Percentiles rank a stretch among this genome's conserved stretches.
These are phyloP conservation scores for Thinopyrum elongatum DNA, from an alignment of 176 grass and related monocot species.

Conservation along the genomic window DNA sequence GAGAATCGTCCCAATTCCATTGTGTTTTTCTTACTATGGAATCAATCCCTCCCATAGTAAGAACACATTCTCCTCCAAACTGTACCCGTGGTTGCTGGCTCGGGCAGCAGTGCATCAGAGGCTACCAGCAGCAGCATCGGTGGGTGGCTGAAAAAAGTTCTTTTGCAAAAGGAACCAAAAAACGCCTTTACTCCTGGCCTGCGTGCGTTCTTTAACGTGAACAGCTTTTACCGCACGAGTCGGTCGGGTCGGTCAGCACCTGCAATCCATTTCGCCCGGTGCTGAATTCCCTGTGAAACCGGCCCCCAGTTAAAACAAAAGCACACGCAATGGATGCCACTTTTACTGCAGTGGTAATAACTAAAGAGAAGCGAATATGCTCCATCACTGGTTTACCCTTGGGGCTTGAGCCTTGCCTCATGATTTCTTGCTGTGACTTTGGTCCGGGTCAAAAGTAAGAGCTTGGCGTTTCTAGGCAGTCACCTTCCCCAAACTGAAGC, in stretches of 20 bases:
- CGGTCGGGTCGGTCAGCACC: slow-evolving; percentile 6
- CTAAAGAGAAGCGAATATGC: slow-evolving; percentile 29
- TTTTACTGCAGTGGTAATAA: slow-evolving; percentile 25
- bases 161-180: slow-evolving; percentile 63
- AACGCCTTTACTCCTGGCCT: slow-evolving; percentile 37
- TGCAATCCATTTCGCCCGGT: slow-evolving; percentile 32
- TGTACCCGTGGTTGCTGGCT: not conserved
- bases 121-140: slow-evolving; percentile 6
- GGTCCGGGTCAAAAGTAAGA: not conserved
- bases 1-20: not conserved
- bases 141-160: not conserved
- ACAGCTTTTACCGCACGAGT: slow-evolving; percentile 47
- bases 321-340: not conserved
- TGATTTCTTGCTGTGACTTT: not conserved
- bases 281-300: slow-evolving; percentile 36
- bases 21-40: not conserved
- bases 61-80: not conserved
- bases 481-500: not conserved
- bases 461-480: not conserved
- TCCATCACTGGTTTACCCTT: not conserved
- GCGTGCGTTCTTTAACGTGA: slow-evolving; percentile 39
- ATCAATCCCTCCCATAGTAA: not conserved
- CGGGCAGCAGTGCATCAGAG: not conserved
- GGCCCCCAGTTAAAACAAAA: slow-evolving; percentile 12
- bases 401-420: not conserved